Base-by-base conservation (phyloP, 176 grass and related monocot genomes). In the Ensete ventricosum region DNA sequence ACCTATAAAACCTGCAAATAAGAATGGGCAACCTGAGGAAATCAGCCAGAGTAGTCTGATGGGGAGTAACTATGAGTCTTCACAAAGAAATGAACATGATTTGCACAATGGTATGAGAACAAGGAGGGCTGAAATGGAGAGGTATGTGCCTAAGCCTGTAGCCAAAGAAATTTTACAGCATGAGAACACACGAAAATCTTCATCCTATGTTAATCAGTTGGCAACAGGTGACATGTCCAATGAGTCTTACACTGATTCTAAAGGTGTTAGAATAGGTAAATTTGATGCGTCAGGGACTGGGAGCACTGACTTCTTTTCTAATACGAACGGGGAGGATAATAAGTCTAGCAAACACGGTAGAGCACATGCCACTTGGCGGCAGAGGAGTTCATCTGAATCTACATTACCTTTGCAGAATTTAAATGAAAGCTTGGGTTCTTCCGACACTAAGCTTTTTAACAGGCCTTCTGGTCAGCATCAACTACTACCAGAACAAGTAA, bases 91-190 rank as follows among this genome's bases (percentile, higher is more conserved):
- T 71, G 77, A 22, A 8, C 81, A 72, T 12, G 84, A 89, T 67
- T 73, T 73, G 52, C 86, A 86, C 21, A 83, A 82, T 83, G 77
- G 78, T 62, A 85, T 80, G 53, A 87, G 78, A 85, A 81, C 80
- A 85, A 94, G 91, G 79, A 99, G 95, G 79, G 91, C 95, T 68
- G 95, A 99, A 84, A 94, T 99, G 81, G 91, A 99, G 80, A 87
- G 95, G 66, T 99, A 99, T 84, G 88, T 99, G 72, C 95, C 95
- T 26, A 94, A 99, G 80, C 95, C 91, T 79, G 75, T 94, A 20
- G 81, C 85, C 53, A 90, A 92, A 84, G 89, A 92, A 63, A 72
- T 94, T 17, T 72, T 63, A 59, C 78, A 80, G 71, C 90, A 94
- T 50, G 89, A 89, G 54, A 91, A 89, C 79, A 27, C 73, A 9